Conservation (phyloP, 2,329 filamentous ascomycete species). For the Lojkania enalia region DNA sequence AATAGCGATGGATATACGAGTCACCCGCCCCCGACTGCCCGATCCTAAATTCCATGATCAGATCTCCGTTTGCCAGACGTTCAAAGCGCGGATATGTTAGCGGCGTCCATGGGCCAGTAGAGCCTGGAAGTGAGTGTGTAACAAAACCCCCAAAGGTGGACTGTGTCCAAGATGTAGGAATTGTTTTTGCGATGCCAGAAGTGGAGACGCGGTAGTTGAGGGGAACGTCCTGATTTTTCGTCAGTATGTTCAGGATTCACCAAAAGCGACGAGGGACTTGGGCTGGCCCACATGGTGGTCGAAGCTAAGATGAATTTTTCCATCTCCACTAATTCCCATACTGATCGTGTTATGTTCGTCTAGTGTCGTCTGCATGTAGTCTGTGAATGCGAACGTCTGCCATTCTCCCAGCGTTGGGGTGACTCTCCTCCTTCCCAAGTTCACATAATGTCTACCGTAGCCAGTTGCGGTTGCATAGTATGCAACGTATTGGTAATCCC, state of each 20-base stretch:
- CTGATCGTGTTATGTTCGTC: slow-evolving; percentile 60
- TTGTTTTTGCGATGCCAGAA: slow-evolving; percentile 33
- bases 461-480: slow-evolving; percentile 47
- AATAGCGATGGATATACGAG: slow-evolving; percentile 54
- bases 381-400: slow-evolving; percentile 53
- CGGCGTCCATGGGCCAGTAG: slow-evolving; percentile 38
- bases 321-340: slow-evolving; percentile 56
- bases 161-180: slow-evolving; percentile 33
- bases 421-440: slow-evolving; percentile 52
- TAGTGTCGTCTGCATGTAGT: slow-evolving; percentile 55
- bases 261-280: no score
- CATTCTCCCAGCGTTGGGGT: slow-evolving; percentile 43
- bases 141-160: slow-evolving; percentile 32
- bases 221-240: no score
- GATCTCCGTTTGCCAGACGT: slow-evolving; percentile 40
- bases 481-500: slow-evolving; percentile 55
- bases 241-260: no score
- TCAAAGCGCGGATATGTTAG: slow-evolving; percentile 58
- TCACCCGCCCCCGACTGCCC: slow-evolving; percentile 56
- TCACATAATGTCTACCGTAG: slow-evolving; percentile 46
- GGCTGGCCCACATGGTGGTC: no score
- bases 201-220: slow-evolving; percentile 41
- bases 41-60: slow-evolving; percentile 56
- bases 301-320: slow-evolving; percentile 58
- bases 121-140: slow-evolving; percentile 34